Evolutionary conservation across 495 filamentous ascomycete species (phyloP).

Genomic region (Daldinia bambusicola): DNA sequence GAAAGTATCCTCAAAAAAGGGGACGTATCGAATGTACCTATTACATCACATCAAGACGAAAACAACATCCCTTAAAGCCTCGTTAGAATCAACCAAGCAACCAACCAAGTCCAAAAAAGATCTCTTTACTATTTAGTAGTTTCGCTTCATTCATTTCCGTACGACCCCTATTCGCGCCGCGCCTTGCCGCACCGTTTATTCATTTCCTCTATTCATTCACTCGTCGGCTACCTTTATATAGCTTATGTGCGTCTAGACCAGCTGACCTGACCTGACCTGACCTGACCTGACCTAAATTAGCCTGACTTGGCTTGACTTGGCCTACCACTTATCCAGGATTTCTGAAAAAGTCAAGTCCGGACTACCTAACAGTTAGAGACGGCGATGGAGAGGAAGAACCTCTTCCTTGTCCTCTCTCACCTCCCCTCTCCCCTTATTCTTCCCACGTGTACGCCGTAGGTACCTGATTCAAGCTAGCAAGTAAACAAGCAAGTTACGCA

Average conservation of each 20-base stretch:
- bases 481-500: not conserved
- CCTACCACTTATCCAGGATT: too few species aligned
- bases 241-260: conserved; percentile 6
- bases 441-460: not conserved
- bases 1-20: not conserved
- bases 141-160: not conserved
- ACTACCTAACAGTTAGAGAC: not conserved
- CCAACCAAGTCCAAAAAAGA: conserved; percentile 15
- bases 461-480: not conserved
- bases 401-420: too few species aligned
- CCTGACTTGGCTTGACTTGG: too few species aligned
- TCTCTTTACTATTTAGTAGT: not conserved
- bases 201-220: conserved; percentile 2
- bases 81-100: not conserved
- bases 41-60: conserved; percentile 5
- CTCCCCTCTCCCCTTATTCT: too few species aligned
- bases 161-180: not conserved
- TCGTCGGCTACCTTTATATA: not conserved
- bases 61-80: not conserved
- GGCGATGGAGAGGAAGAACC: too few species aligned
- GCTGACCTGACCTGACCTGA: conserved; percentile 13
- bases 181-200: not conserved
- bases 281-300: conserved; percentile 1
- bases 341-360: too few species aligned
- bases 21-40: not conserved